Base-by-base conservation (phyloP, 2,329 filamentous ascomycete genomes). In the Fusarium pseudonygamai region DNA sequence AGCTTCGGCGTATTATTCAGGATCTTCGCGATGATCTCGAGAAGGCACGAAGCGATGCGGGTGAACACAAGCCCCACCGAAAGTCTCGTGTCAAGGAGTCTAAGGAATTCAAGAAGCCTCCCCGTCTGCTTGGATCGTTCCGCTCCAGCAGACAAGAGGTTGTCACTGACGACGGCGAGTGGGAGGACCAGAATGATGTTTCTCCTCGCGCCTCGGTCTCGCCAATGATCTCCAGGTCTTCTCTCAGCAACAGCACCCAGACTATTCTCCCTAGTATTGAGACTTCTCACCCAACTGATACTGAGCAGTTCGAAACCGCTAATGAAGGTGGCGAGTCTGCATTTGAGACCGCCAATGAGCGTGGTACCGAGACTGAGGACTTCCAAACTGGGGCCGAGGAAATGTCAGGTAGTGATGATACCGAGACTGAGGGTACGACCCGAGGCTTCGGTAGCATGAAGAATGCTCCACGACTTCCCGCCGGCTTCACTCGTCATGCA, bases 371-470 rank as follows among this genome's bases (percentile, higher is more conserved):
- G 83, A 97, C 95, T 16, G 96, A 98, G 75, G 94, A 94, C 72
- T 98, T 98, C 89, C 93, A 97, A 80, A 98, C 96, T 8, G 95
- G 93, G n/a, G 90, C 91, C 22, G 96, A 98, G 77, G 93, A 94
- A 28, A 83, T 91, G 59, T 88, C 88, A 22, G 95, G 92, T 78
- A 93, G 90, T 64, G 94, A 94, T 74, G 96, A 97, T 83, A 98
- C 95, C 2, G 96, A 98, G 83, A 98, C 95, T 6, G 96, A 98
- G 80, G 88, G 86, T 61, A 85, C 83, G 6, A 83, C 85, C 7
- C 84, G 83, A 76, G 85, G 83, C 32, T 81, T 84, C 43, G 82
- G 82, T 40, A 81, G 80, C 32, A 83, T 85, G 73, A 84, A 79
- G 75, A 82, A 82, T 37, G 82, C 84, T 8, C 84, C 85, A 8